Conservation (phyloP, 2,329 filamentous ascomycete genomes). For the Fusarium robinianum region DNA sequence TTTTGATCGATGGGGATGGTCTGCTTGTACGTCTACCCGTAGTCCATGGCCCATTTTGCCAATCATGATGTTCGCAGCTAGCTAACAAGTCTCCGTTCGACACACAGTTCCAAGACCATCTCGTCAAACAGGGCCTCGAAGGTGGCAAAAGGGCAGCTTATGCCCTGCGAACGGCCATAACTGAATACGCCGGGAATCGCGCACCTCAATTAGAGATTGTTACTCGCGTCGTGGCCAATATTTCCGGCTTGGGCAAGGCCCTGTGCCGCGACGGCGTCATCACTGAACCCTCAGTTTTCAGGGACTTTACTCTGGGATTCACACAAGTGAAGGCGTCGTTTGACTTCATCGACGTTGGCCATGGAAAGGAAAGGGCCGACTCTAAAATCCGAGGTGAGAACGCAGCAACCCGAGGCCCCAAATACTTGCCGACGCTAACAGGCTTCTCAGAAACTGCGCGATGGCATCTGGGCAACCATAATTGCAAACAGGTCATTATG, state of each 20-base stretch:
- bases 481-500: constrained; percentile 65
- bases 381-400: constrained; percentile 62
- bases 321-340: constrained; percentile 62
- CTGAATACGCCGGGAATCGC: constrained; percentile 50
- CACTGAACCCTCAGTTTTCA: constrained; percentile 50
- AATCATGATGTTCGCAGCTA: neutral
- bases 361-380: constrained; percentile 61
- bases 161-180: constrained; percentile 53
- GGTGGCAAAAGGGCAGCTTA: constrained; percentile 59
- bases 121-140: constrained; percentile 58
- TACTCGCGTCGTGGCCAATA: constrained; percentile 60
- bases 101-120: constrained; percentile 61
- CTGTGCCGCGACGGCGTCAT: constrained; percentile 55
- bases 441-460: constrained; percentile 50
- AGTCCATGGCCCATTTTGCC: neutral
- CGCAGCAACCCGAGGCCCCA: neutral
- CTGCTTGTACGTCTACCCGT: constrained; percentile 55
- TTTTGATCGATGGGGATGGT: constrained; percentile 67
- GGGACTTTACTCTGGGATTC: constrained; percentile 63
- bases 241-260: constrained; percentile 54
- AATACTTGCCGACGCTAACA: constrained; percentile 10
- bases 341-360: constrained; percentile 67
- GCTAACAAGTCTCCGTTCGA: constrained; percentile 14
- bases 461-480: constrained; percentile 63
- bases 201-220: constrained; percentile 57